Percentiles rank a stretch among this genome's conserved stretches.
phyloP scores from a whole-genome alignment of 306 rosid genomes.

The Prunus campanulata region DNA sequence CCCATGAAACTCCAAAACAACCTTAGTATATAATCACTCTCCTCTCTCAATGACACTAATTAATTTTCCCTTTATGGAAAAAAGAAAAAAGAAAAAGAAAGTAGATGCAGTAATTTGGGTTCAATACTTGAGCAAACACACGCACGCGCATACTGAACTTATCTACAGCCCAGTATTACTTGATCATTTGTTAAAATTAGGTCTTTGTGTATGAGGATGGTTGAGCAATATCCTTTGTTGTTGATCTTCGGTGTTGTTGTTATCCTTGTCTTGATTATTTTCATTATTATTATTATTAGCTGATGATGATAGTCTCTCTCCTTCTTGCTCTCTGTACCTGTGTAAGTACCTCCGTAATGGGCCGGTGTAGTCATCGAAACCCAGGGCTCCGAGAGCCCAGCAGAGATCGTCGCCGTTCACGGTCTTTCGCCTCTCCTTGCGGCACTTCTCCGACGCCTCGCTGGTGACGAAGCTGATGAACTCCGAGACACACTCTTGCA shows the following conservation, averaged over 20 bases:
- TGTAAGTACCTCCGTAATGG: conserved; percentile 15
- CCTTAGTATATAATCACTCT: too few relatives aligned
- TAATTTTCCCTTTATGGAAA: neutral
- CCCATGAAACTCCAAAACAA: too few relatives aligned
- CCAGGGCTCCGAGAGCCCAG: conserved; percentile 24
- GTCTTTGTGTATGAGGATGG: neutral
- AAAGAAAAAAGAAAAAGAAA: neutral
- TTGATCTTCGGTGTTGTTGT: conserved; percentile 5
- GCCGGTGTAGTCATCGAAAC: conserved; percentile 18
- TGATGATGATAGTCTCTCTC: neutral
- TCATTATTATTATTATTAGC: too few relatives aligned
- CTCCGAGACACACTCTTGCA: conserved; percentile 37
- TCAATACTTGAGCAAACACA: neutral
- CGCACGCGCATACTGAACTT: neutral
- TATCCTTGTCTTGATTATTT: neutral
- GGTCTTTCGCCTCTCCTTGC: conserved; percentile 27
- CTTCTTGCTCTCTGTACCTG: conserved; percentile 23
- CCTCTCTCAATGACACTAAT: too few relatives aligned
- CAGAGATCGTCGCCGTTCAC: conserved; percentile 25
- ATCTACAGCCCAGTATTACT: neutral
- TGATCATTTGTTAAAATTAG: neutral
- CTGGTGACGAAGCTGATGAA: conserved; percentile 31
- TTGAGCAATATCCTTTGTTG: neutral
- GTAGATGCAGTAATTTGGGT: neutral
- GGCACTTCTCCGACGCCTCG: conserved; percentile 31